Evolutionary conservation across 2,329 filamentous ascomycete genomes (phyloP).

Genomic region (Alternaria brassicicola): DNA sequence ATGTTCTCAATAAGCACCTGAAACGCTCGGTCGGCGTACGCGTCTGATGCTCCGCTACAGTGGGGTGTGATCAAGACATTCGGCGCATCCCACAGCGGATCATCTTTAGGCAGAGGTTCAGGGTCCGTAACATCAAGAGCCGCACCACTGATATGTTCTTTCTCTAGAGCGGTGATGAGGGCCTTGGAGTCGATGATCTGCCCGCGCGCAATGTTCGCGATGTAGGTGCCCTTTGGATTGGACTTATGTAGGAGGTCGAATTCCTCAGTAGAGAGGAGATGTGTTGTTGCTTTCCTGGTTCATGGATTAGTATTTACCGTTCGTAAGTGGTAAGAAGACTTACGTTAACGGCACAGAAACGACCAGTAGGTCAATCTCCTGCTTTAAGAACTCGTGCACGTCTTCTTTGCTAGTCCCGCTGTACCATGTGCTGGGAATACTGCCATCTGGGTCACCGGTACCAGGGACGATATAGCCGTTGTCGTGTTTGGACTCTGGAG

Average conservation of each 20-base stretch:
- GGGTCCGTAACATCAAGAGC: constrained; percentile 81
- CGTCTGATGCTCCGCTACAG: constrained; percentile 60
- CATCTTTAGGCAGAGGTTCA: constrained; percentile 72
- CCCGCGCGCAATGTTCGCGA: constrained; percentile 75
- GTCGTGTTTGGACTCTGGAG: constrained; percentile 69
- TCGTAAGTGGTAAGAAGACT: constrained; percentile 7
- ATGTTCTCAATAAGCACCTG: constrained; percentile 66
- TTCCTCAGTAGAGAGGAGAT: constrained; percentile 61
- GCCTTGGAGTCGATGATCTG: constrained; percentile 66
- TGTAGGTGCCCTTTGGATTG: constrained; percentile 58
- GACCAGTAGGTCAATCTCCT: constrained; percentile 63
- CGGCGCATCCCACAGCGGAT: constrained; percentile 71
- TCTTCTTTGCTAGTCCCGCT: constrained; percentile 59
- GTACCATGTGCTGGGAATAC: constrained; percentile 63
- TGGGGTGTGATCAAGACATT: constrained; percentile 75
- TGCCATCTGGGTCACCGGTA: constrained; percentile 66
- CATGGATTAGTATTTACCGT: neutral
- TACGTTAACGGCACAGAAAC: constrained; percentile 63
- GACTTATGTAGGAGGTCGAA: constrained; percentile 60
- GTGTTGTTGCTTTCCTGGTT: constrained; percentile 54
- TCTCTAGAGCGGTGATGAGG: constrained; percentile 66
- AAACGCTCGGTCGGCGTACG: constrained; percentile 63
- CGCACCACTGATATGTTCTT: constrained; percentile 65
- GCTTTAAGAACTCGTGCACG: constrained; percentile 60
- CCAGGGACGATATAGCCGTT: constrained; percentile 70